These are phyloP conservation scores for Themeda triandra DNA, from an alignment of 176 grass and related monocot species.

Conservation along the genomic window DNA sequence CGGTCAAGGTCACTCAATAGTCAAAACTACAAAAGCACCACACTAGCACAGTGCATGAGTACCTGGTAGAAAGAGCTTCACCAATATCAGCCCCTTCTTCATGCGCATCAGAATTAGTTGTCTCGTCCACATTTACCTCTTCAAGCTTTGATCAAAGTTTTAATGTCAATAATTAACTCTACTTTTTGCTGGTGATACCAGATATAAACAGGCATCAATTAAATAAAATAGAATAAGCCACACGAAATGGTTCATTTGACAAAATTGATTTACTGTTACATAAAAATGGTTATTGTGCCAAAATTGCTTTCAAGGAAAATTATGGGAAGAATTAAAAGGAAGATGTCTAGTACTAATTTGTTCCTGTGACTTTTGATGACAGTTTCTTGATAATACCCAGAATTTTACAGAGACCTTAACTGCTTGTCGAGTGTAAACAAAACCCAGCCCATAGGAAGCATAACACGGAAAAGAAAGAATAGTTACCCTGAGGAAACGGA, in stretches of 20 bases:
- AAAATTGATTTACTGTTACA: neutral
- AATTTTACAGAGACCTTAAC: neutral
- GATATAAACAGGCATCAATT: constrained; percentile 17
- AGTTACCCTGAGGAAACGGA: constrained; percentile 46
- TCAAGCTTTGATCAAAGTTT: constrained; percentile 60
- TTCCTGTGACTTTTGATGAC: neutral
- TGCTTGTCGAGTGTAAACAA: neutral
- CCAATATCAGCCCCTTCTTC: constrained; percentile 45
- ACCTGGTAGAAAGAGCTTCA: constrained; percentile 65
- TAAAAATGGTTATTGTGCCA: neutral
- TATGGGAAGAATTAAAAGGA: no score
- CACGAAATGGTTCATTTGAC: neutral
- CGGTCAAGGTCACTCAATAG: neutral
- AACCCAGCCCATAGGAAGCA: neutral
- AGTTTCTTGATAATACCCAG: constrained; percentile 3
- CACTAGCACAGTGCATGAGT: constrained; percentile 16
- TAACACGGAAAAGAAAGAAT: neutral
- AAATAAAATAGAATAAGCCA: neutral
- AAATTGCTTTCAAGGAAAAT: neutral
- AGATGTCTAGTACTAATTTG: neutral
- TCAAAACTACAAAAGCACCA: constrained; percentile 23
- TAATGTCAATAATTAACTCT: constrained; percentile 28
- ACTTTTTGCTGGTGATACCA: neutral
- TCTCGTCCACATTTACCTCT: constrained; percentile 41
- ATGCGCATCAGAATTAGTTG: constrained; percentile 34